Base-by-base conservation (phyloP, 2,329 filamentous ascomycete genomes). In the Colletotrichum sp. region DNA sequence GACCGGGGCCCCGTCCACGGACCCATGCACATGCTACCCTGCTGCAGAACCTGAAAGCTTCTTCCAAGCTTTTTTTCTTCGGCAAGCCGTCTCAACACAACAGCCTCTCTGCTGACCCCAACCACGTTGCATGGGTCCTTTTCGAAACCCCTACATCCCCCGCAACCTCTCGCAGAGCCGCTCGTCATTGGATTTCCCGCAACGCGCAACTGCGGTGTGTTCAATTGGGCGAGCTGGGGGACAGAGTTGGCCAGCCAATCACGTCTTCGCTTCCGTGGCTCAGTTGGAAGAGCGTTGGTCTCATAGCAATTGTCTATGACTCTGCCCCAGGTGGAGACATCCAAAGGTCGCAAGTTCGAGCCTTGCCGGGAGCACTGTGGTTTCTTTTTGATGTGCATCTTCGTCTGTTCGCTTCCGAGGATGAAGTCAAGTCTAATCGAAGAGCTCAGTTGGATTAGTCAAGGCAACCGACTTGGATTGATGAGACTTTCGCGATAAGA, bases 301-400 rank as follows among this genome's bases (percentile, higher is more conserved):
- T 74, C 59, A 71, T 65, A 70, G 55, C 1, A 69, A 16, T 1
- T 39, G 28, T 27, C 2, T 66, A 57, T 73, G 48, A 71, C 59
- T 28, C 16, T 64, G 15, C 28, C 32, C 1, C 3, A 71, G 59
- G 22, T 16, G 34, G 22, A n/a, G 59, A 71, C 6, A 71, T 71
- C 67, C 72, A 74, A 71, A 74, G 72, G 59, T 74, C 72, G 65
- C 44, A 44, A 74, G 67, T 74, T 74, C 67, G 44, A 74, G 72
- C 65, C 71, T 73, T 68, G 39, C 57, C 67, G 59, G 65, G 44
- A 57, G 64, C 60, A 74, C n/a, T 48, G 4, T 4, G n/a, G 3
- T 22, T 6, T 1, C 9, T 7, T 48, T 48, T 48, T 22, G 44
- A 22, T 48, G 44, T 48, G n/a, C n/a, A 48, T 48, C 39, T 44